Conservation (phyloP, 805 yeast species). For the Suhomyces pyralidae region DNA sequence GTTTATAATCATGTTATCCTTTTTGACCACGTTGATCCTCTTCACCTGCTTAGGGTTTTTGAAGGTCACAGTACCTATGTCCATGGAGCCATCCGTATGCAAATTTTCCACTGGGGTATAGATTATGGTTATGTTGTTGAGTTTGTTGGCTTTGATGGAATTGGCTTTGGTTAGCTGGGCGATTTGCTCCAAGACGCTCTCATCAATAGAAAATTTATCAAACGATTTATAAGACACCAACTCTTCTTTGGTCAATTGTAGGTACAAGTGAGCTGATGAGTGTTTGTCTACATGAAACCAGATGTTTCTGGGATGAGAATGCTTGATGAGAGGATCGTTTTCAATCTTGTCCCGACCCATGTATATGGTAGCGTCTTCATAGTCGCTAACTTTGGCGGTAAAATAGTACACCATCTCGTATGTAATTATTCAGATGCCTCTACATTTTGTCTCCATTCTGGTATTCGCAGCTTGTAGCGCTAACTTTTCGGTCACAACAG, state of each 20-base stretch:
- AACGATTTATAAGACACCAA: slow-evolving; percentile 40
- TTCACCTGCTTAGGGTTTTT: slow-evolving; percentile 54
- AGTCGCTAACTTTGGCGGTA: slow-evolving; percentile 16
- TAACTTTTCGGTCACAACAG: background rate
- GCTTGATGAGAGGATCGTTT: slow-evolving; percentile 51
- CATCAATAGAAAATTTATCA: slow-evolving; percentile 38
- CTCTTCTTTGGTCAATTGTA: slow-evolving; percentile 51
- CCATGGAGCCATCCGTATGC: slow-evolving; percentile 67
- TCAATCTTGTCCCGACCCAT: slow-evolving; percentile 78
- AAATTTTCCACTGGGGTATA: slow-evolving; percentile 75
- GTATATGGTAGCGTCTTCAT: slow-evolving; percentile 35
- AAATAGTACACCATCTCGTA: slow-evolving; percentile 30
- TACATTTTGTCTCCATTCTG: background rate
- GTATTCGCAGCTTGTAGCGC: background rate
- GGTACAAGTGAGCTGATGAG: slow-evolving; percentile 75
- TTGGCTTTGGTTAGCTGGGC: slow-evolving; percentile 76
- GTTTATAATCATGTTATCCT: slow-evolving; percentile 60
- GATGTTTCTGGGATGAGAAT: slow-evolving; percentile 61
- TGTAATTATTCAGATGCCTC: background rate
- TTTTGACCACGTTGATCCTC: slow-evolving; percentile 49
- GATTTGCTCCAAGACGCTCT: slow-evolving; percentile 44
- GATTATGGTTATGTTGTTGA: slow-evolving; percentile 61
- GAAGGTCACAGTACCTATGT: slow-evolving; percentile 74
- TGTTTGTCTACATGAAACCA: slow-evolving; percentile 83
- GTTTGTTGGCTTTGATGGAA: slow-evolving; percentile 72